Evolutionary conservation across 306 rosid species (phyloP).

Genomic region (Delonix regia): DNA sequence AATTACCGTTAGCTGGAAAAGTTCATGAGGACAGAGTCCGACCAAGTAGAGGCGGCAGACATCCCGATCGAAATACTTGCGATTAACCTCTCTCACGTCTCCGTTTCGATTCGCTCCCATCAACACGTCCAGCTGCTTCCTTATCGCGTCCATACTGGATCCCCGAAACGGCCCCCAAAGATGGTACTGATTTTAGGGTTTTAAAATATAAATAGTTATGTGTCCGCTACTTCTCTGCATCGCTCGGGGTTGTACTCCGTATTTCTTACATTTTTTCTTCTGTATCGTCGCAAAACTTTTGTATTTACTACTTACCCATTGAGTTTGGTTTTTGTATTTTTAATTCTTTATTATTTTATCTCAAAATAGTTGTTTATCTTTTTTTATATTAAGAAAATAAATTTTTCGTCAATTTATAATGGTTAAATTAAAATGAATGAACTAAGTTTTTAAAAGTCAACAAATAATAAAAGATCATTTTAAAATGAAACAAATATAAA

Average conservation of each 20-base stretch:
- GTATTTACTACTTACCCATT: neutral
- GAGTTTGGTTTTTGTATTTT: too few species aligned
- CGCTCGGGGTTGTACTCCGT: too few species aligned
- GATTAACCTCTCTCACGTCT: constrained; percentile 92
- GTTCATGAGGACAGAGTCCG: constrained; percentile 97
- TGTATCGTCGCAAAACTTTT: neutral
- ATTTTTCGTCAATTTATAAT: too few species aligned
- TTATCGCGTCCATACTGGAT: constrained; percentile 73
- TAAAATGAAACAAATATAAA: too few species aligned
- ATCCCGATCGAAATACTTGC: constrained; percentile 93
- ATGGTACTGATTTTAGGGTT: constrained; percentile 6
- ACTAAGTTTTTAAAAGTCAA: too few species aligned
- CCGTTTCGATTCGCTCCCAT: constrained; percentile 99
- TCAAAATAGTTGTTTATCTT: too few species aligned
- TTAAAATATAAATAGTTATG: neutral
- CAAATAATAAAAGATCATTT: too few species aligned
- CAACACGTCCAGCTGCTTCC: constrained; percentile 93
- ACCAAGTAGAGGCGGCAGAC: constrained; percentile 93
- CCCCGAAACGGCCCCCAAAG: neutral
- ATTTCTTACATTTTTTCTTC: neutral
- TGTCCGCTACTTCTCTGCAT: neutral
- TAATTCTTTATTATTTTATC: too few species aligned
- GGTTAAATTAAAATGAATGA: too few species aligned
- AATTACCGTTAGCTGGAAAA: constrained; percentile 84
- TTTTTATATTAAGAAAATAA: too few species aligned